Percentiles rank a stretch among this genome's conserved stretches.
Conservation (phyloP, 148 eudicot genomes). For the Cornus kousa region DNA sequence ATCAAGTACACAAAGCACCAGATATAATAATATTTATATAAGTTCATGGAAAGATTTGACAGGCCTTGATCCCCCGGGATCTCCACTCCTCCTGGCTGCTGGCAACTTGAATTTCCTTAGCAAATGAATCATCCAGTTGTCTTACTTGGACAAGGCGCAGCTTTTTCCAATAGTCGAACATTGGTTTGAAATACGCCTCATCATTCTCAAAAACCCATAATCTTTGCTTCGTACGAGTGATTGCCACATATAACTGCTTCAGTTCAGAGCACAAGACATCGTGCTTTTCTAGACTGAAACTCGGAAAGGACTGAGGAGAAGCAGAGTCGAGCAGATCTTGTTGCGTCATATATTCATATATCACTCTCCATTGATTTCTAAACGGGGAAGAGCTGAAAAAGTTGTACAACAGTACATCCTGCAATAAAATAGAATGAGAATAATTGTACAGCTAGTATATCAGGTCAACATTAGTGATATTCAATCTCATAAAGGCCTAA, state of each 20-base stretch:
- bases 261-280: constrained; percentile 40
- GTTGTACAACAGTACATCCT: constrained; percentile 54
- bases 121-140: constrained; percentile 39
- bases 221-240: constrained; percentile 16
- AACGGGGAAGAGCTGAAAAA: constrained; percentile 52
- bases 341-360: constrained; percentile 43
- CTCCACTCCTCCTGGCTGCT: constrained; percentile 58
- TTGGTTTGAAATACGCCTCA: constrained; percentile 21
- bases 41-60: neutral
- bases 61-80: constrained; percentile 43
- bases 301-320: constrained; percentile 14
- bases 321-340: constrained; percentile 20
- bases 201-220: constrained; percentile 16
- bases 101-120: constrained; percentile 43
- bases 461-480: no score
- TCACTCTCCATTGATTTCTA: constrained; percentile 44
- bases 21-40: no score
- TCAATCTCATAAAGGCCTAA: no score
- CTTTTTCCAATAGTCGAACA: constrained; percentile 57
- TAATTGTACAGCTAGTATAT: no score
- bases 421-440: neutral
- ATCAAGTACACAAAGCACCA: no score
- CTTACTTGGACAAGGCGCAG: constrained; percentile 35
- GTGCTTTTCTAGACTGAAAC: constrained; percentile 24
- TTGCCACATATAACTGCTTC: constrained; percentile 20